phyloP scores from a whole-genome alignment of 805 yeast species.

The Yamadazyma olivae region DNA sequence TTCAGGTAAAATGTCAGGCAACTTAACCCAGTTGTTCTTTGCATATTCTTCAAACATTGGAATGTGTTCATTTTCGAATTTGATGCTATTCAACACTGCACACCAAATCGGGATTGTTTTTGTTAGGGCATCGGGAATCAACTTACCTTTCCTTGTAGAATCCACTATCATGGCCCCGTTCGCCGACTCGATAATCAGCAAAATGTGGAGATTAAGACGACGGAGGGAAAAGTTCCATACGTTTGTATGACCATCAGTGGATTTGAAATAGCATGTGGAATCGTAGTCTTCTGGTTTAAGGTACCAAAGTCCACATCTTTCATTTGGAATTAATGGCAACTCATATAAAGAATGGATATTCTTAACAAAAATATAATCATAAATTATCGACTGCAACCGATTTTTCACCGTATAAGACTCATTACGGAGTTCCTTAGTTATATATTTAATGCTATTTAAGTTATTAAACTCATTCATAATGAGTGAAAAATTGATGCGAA shows the following conservation, averaged over 20 bases:
- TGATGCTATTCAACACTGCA: conserved; percentile 62
- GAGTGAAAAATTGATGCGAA: too few species aligned
- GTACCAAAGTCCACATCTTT: conserved; percentile 88
- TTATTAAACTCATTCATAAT: conserved; percentile 18
- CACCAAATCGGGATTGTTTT: conserved; percentile 94
- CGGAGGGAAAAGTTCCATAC: conserved; percentile 79
- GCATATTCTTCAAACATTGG: background rate
- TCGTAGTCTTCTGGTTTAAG: conserved; percentile 41
- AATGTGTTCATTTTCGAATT: conserved; percentile 25
- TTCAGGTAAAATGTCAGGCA: conserved; percentile 42
- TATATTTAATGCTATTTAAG: conserved; percentile 17
- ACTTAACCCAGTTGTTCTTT: conserved; percentile 3
- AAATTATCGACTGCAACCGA: conserved; percentile 67
- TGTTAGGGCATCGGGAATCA: conserved; percentile 81
- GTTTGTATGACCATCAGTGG: conserved; percentile 86
- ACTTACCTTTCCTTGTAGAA: conserved; percentile 82
- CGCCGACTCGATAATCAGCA: conserved; percentile 42
- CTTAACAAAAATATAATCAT: conserved; percentile 54
- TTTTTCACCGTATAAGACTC: conserved; percentile 53
- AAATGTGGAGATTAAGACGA: conserved; percentile 69
- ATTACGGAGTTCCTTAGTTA: conserved; percentile 45
- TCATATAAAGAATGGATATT: conserved; percentile 14
- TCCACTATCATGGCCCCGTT: conserved; percentile 66
- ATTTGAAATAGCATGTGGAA: conserved; percentile 72
- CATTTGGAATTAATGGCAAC: conserved; percentile 65